Conservation (phyloP, 768 basidiomycete species). For the Panellus pusillus region DNA sequence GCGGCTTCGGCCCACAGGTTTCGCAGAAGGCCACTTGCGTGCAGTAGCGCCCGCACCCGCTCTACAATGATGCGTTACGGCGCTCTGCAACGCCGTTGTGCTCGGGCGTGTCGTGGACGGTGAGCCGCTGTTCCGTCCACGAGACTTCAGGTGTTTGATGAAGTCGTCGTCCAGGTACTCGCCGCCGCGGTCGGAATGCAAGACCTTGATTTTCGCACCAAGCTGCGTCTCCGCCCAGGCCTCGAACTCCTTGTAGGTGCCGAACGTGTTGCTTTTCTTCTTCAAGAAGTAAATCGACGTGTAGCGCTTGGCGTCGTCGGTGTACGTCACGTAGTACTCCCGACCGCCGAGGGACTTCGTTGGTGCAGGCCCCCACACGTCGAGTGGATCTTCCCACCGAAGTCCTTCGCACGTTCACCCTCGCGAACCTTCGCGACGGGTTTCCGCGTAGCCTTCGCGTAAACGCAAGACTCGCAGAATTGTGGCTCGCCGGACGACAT, state of each 20-base stretch:
- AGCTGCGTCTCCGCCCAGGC: conserved; percentile 25
- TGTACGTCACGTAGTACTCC: conserved; percentile 14
- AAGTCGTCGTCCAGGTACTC: conserved; percentile 5
- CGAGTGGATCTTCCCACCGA: conserved; percentile 25
- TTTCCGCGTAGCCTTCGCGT: conserved; percentile 23
- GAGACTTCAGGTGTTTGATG: conserved; percentile 2
- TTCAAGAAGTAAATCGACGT: conserved; percentile 5
- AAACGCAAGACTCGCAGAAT: conserved; percentile 26
- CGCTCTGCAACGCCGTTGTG: conserved; percentile 32
- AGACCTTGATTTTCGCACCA: conserved; percentile 13
- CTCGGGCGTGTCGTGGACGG: conserved; percentile 27
- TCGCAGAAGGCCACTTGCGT: conserved; percentile 6
- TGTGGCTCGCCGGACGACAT: background rate
- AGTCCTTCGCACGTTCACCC: conserved; percentile 10
- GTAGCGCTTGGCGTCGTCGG: conserved; percentile 7
- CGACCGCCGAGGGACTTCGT: conserved; percentile 7
- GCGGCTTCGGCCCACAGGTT: conserved; percentile 22
- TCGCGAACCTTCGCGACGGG: conserved; percentile 14
- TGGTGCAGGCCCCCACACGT: conserved; percentile 28
- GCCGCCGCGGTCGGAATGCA: conserved; percentile 20
- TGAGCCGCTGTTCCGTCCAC: conserved; percentile 26
- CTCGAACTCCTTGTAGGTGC: conserved; percentile 11
- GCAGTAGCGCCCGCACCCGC: conserved; percentile 22
- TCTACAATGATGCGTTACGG: conserved; percentile 25
- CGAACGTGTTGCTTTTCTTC: background rate